Conservation (phyloP, 352 stramenopile species). For the Phytophthora cryptogea region DNA sequence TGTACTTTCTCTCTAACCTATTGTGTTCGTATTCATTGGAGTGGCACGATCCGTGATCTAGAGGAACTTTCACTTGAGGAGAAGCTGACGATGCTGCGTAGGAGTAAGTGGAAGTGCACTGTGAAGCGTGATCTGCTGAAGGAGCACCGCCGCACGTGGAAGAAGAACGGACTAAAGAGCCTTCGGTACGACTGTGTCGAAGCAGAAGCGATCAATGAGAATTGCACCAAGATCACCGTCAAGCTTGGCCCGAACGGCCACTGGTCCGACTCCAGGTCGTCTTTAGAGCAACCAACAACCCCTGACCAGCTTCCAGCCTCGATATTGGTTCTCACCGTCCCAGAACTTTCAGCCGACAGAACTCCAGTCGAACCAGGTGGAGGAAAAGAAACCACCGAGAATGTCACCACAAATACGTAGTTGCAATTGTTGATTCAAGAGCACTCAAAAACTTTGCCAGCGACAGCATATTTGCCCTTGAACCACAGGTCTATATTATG, state of each 20-base stretch:
- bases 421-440: background rate
- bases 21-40: constrained; percentile 18
- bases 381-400: background rate
- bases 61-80: constrained; percentile 48
- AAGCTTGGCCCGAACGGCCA: constrained; percentile 47
- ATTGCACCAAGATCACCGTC: constrained; percentile 58
- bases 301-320: constrained; percentile 15
- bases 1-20: background rate
- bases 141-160: constrained; percentile 58
- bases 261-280: constrained; percentile 62
- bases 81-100: constrained; percentile 45
- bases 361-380: background rate
- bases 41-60: constrained; percentile 52
- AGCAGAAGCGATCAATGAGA: constrained; percentile 38
- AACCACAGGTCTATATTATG: constrained; percentile 14
- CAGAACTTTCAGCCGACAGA: background rate
- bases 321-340: constrained; percentile 11
- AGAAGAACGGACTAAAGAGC: constrained; percentile 53
- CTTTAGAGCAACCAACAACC: constrained; percentile 32
- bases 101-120: constrained; percentile 59
- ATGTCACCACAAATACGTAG: background rate
- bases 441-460: background rate
- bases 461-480: constrained; percentile 1
- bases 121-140: constrained; percentile 59
- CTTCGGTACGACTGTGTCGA: constrained; percentile 52